Percentiles rank a stretch among this genome's conserved stretches.
Evolutionary conservation across 202 grass and related monocot species (phyloP).

Genomic region (Dendrocalamus latiflorus): DNA sequence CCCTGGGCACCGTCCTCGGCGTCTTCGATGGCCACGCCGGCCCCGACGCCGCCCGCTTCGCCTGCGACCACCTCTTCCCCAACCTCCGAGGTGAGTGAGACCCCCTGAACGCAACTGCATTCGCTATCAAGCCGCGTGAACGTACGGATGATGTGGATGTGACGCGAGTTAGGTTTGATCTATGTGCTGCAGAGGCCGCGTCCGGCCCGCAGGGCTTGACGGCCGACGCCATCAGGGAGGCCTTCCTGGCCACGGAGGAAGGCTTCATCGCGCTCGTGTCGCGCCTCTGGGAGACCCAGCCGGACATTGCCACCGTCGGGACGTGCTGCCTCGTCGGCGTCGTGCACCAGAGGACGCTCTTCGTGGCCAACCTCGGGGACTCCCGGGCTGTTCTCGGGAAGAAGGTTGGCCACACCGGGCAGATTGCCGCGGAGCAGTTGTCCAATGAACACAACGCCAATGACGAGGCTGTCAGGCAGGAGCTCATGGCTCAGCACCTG

Average conservation of each 20-base stretch:
- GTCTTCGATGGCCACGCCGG: slow-evolving; percentile 86
- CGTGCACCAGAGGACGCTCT: slow-evolving; percentile 53
- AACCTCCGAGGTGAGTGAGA: slow-evolving; percentile 56
- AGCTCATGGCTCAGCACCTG: no score
- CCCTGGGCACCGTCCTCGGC: slow-evolving; percentile 69
- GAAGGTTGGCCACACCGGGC: slow-evolving; percentile 47
- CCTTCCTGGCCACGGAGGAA: no score
- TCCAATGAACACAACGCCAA: slow-evolving; percentile 86
- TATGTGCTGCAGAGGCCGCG: no score
- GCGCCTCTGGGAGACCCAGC: no score
- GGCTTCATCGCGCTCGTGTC: no score
- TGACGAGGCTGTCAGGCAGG: slow-evolving; percentile 65
- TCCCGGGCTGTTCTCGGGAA: slow-evolving; percentile 70
- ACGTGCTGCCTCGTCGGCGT: slow-evolving; percentile 78
- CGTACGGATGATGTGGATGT: no score
- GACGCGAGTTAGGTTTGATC: no score
- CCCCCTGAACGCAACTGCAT: background rate
- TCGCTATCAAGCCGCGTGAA: background rate
- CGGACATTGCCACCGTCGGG: slow-evolving; percentile 66
- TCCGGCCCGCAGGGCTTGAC: no score
- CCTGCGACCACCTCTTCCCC: slow-evolving; percentile 65
- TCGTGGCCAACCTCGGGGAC: slow-evolving; percentile 77
- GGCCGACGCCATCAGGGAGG: no score
- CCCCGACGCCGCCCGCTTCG: slow-evolving; percentile 65
- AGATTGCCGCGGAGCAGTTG: slow-evolving; percentile 66